A percentile compares a stretch with the other conserved stretches of the same genome.
Evolutionary conservation across 805 yeast species (phyloP).

Genomic region (Kodamaea lidongshanica): DNA sequence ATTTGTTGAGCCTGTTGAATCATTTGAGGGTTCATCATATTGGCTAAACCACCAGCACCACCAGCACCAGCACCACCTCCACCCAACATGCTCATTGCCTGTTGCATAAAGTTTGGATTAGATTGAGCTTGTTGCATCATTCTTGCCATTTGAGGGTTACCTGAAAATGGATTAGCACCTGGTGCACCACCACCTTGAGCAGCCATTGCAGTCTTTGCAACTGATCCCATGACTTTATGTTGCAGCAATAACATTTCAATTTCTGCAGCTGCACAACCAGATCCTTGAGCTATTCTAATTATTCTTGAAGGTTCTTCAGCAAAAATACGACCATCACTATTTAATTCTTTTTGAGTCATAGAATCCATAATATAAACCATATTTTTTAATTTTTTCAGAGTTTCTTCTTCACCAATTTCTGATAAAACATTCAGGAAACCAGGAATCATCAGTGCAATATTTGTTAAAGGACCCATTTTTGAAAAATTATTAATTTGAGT

Average conservation of each 20-base stretch:
- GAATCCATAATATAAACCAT: slow-evolving; percentile 93
- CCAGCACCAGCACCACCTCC: slow-evolving; percentile 47
- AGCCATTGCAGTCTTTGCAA: slow-evolving; percentile 72
- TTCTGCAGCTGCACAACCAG: slow-evolving; percentile 87
- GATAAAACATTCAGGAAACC: slow-evolving; percentile 79
- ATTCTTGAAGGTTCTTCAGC: slow-evolving; percentile 77
- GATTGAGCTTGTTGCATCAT: slow-evolving; percentile 52
- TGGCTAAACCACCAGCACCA: slow-evolving; percentile 48
- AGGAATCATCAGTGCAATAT: slow-evolving; percentile 93
- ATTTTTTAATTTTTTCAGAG: slow-evolving; percentile 72
- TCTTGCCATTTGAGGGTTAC: slow-evolving; percentile 42
- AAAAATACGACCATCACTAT: slow-evolving; percentile 80
- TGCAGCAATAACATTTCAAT: slow-evolving; percentile 89
- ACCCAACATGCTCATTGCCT: slow-evolving; percentile 56
- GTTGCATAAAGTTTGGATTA: slow-evolving; percentile 49
- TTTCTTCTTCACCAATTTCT: slow-evolving; percentile 88
- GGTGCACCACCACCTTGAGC: slow-evolving; percentile 29
- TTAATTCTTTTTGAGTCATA: slow-evolving; percentile 88
- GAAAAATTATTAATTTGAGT: slow-evolving; percentile 91
- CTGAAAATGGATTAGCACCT: slow-evolving; percentile 13
- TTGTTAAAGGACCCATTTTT: slow-evolving; percentile 95
- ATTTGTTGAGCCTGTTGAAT: slow-evolving; percentile 43
- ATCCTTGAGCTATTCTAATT: slow-evolving; percentile 86
- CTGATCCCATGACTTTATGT: slow-evolving; percentile 87
- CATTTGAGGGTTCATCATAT: slow-evolving; percentile 52